phyloP scores from a whole-genome alignment of 1,284 basidiomycete species.

The Microbotryum lychnidis-dioicae region DNA sequence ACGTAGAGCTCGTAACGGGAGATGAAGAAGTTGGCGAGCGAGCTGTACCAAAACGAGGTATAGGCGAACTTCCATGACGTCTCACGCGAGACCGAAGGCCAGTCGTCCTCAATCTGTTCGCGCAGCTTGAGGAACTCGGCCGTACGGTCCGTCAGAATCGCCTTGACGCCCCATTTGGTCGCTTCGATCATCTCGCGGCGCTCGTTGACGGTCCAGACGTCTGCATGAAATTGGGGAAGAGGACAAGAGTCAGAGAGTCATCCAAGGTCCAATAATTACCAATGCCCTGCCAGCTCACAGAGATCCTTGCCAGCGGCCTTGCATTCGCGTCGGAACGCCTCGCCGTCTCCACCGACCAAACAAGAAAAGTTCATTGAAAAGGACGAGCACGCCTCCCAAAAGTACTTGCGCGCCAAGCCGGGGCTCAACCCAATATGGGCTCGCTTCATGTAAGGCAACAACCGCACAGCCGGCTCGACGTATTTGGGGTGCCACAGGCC shows the following conservation, averaged over 20 bases:
- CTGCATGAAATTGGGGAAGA: background rate
- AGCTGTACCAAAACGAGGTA: constrained; percentile 22
- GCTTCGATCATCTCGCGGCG: constrained; percentile 92
- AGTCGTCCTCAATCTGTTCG: constrained; percentile 48
- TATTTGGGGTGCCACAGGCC: constrained; percentile 80
- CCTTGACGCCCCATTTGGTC: constrained; percentile 80
- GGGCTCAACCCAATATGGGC: constrained; percentile 71
- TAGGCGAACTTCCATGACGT: constrained; percentile 20
- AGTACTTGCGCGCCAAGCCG: constrained; percentile 66
- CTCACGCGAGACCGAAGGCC: constrained; percentile 21
- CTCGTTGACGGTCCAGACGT: constrained; percentile 96
- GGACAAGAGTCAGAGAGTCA: background rate
- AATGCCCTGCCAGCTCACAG: background rate
- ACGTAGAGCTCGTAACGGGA: constrained; percentile 27
- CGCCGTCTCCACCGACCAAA: constrained; percentile 60
- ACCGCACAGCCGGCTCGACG: constrained; percentile 61
- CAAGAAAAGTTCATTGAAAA: constrained; percentile 78
- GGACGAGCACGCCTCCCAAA: constrained; percentile 80
- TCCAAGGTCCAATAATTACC: constrained; percentile 42
- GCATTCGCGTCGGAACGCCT: constrained; percentile 69
- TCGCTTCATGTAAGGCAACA: constrained; percentile 72
- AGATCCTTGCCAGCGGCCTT: constrained; percentile 64
- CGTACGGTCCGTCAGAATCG: constrained; percentile 80
- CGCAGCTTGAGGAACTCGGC: constrained; percentile 67
- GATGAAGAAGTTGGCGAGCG: constrained; percentile 23